Evolutionary conservation across 352 stramenopile species (phyloP), one percentile per base, ranked within the genome.

Genomic region (Pythium brassicae): DNA sequence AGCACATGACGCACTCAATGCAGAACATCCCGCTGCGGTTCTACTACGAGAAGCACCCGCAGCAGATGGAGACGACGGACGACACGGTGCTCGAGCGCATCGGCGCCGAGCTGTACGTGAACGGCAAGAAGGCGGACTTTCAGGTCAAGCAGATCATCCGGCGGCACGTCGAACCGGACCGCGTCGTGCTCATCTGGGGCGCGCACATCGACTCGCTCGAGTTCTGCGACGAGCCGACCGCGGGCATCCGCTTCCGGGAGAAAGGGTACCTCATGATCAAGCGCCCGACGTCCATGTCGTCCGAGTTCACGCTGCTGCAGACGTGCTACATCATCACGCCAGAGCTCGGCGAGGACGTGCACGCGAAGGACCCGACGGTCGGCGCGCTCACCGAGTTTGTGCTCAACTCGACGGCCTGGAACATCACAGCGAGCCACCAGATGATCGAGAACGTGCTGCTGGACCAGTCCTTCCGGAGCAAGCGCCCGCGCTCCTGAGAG

Each of bases 21-120:
- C 37, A 57, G 42, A 49, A 49, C 25, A 47, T 57, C n/a, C 51
- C 51, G 37, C 37, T 47, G 23, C 42, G 37, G 8, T 57, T 57
- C 22, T 57, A 57, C 44, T 82, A 82, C 42, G 66, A 82, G 37
- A 76, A 78, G 22, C 64, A 78, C 48, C 65, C 75, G 2, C 75
- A 57, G 51, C 49, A 49, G 22, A 57, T 57, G 51, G 51, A 49
- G 51, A 47, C 34, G 10, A 58, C 68, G 17, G 72, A 86, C 46
- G 61, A 85, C 54, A 82, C 72, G n/a, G 76, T 87, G n/a, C 59
- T 85, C 34, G 76, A 83, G 55, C 77, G 71, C 50, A 77, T 83
- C 52, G 69, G 70, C 42, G 67, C 83, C 42, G 71, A 87, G 56
- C 52, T 84, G 27, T 62, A 74, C 22, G 69, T 65, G 2, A 84